Evolutionary conservation across 768 basidiomycete genomes (phyloP).

Genomic region (Harrya chromipes): DNA sequence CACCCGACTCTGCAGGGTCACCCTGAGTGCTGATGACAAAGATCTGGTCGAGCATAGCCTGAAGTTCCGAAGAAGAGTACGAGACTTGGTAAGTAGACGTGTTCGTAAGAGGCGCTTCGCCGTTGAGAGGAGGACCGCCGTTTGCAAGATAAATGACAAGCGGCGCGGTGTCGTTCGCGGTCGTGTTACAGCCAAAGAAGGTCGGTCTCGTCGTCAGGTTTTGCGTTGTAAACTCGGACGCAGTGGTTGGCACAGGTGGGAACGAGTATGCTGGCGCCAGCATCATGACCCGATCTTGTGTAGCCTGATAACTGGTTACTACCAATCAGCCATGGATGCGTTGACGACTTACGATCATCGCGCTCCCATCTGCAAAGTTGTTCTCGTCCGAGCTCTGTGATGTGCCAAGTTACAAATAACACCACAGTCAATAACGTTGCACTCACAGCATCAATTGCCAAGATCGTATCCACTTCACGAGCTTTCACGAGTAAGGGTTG

Average conservation of each 20-base stretch:
- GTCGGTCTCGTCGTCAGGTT: conserved; percentile 38
- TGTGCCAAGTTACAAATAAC: neutral
- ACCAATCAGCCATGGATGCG: neutral
- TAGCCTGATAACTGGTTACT: conserved; percentile 14
- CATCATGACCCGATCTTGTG: conserved; percentile 39
- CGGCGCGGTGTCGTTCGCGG: conserved; percentile 35
- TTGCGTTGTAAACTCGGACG: conserved; percentile 32
- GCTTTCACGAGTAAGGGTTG: conserved; percentile 48
- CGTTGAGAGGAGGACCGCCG: conserved; percentile 42
- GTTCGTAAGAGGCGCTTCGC: conserved; percentile 41
- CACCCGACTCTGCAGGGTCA: conserved; percentile 24
- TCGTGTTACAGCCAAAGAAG: conserved; percentile 44
- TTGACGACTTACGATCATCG: conserved; percentile 23
- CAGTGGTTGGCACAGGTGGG: conserved; percentile 28
- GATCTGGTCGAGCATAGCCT: conserved; percentile 46
- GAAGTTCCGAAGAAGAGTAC: conserved; percentile 37
- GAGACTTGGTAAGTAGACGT: conserved; percentile 37
- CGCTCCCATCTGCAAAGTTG: conserved; percentile 22
- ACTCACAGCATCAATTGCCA: conserved; percentile 46
- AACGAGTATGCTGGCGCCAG: conserved; percentile 33
- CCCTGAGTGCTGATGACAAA: conserved; percentile 45
- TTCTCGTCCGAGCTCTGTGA: conserved; percentile 14
- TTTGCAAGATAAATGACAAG: conserved; percentile 60
- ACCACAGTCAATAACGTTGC: neutral
- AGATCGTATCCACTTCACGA: conserved; percentile 46